Evolutionary conservation across 2,329 filamentous ascomycete genomes (phyloP).

Genomic region (Trichophyton rubrum): DNA sequence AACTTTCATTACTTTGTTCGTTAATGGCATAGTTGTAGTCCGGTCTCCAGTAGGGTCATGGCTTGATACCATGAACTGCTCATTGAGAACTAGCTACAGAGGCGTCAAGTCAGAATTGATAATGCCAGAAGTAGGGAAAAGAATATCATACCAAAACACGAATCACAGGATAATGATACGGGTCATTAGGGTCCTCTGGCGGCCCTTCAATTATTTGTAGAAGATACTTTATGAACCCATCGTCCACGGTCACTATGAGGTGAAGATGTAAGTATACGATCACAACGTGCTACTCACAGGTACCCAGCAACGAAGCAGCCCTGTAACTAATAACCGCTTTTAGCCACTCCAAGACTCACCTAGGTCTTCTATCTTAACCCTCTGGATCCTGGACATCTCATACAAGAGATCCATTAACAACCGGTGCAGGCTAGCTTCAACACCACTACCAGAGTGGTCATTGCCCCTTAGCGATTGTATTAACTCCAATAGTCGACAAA

Average conservation of each 20-base stretch:
- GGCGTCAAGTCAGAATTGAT: conserved; percentile 14
- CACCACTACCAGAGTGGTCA: conserved; percentile 33
- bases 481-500: conserved; percentile 69
- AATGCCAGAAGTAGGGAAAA: conserved; percentile 36
- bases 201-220: conserved; percentile 79
- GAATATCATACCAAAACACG: conserved; percentile 60
- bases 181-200: conserved; percentile 76
- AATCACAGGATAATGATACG: conserved; percentile 92
- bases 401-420: conserved; percentile 80
- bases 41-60: conserved; percentile 38
- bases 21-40: conserved; percentile 44
- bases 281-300: background rate
- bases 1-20: conserved; percentile 87
- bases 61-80: conserved; percentile 86
- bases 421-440: conserved; percentile 53
- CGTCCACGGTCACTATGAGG: conserved; percentile 37
- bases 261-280: background rate
- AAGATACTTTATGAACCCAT: conserved; percentile 70
- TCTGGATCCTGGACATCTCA: conserved; percentile 90
- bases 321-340: background rate
- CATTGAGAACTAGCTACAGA: conserved; percentile 75
- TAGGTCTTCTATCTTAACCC: conserved; percentile 63
- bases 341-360: conserved; percentile 38
- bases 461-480: conserved; percentile 53
- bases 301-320: background rate